phyloP scores from a whole-genome alignment of 176 grass and related monocot species.

The Phoenix roebelenii region DNA sequence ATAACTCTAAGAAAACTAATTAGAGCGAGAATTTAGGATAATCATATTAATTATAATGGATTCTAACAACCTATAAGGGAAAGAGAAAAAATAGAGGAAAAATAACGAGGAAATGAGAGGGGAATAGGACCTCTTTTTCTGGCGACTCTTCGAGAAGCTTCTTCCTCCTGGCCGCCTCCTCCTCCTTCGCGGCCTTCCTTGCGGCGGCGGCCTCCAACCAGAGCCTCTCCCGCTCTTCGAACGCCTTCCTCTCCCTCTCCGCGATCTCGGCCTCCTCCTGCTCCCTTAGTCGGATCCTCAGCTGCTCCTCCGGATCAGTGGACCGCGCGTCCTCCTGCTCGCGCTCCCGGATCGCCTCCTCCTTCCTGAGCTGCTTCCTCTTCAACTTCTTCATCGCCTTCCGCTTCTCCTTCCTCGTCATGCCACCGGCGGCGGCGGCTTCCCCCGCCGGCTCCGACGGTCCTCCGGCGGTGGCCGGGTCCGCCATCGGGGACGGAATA shows the following conservation, averaged over 20 bases:
- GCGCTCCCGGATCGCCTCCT: conserved; percentile 40
- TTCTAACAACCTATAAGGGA: neutral
- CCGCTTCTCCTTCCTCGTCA: conserved; percentile 50
- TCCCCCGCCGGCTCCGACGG: too few relatives aligned
- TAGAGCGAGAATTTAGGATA: too few relatives aligned
- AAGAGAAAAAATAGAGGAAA: neutral
- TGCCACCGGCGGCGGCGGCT: neutral
- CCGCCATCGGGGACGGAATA: too few relatives aligned
- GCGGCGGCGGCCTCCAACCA: conserved; percentile 58
- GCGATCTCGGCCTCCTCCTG: conserved; percentile 47
- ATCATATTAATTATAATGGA: too few relatives aligned
- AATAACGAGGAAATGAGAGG: neutral
- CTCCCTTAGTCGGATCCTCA: conserved; percentile 28
- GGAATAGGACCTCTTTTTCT: conserved; percentile 22
- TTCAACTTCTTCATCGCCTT: conserved; percentile 67
- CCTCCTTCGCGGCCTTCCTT: conserved; percentile 22
- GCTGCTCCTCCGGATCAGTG: conserved; percentile 60
- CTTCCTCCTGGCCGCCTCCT: conserved; percentile 21
- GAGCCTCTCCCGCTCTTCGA: conserved; percentile 66
- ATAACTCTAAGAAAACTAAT: too few relatives aligned
- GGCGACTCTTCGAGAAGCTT: conserved; percentile 23
- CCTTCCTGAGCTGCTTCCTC: conserved; percentile 41
- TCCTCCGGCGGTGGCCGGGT: neutral
- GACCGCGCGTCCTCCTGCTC: conserved; percentile 34
- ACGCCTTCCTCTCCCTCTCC: conserved; percentile 40